These are phyloP conservation scores for Tubosaeta brunneosetosa DNA, from an alignment of 768 basidiomycete species.

Conservation along the genomic window DNA sequence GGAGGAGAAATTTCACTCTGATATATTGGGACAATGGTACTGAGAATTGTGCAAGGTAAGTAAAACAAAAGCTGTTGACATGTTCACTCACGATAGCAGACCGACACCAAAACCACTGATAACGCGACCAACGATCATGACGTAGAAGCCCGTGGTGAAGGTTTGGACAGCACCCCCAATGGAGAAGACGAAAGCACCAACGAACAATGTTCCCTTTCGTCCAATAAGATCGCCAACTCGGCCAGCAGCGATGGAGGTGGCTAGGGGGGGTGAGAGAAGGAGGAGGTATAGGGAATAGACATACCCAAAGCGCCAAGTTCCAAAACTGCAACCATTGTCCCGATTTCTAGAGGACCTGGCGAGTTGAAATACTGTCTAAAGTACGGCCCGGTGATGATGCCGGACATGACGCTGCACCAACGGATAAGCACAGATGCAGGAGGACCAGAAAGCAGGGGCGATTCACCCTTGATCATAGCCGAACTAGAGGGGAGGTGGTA, in stretches of 20 bases:
- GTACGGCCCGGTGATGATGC: conserved; percentile 84
- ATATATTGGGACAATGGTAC: conserved; percentile 93
- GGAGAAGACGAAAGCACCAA: conserved; percentile 80
- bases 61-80: not conserved
- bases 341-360: conserved; percentile 68
- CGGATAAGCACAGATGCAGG: conserved; percentile 2
- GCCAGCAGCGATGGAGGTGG: conserved; percentile 86
- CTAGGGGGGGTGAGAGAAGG: conserved; percentile 34
- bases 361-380: conserved; percentile 79
- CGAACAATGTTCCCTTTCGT: conserved; percentile 76
- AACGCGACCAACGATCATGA: conserved; percentile 81
- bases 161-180: conserved; percentile 85
- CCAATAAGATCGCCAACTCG: conserved; percentile 85
- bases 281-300: conserved; percentile 20
- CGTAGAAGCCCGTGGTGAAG: conserved; percentile 68
- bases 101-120: conserved; percentile 89
- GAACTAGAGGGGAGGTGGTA: conserved; percentile 42
- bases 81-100: conserved; percentile 64
- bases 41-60: conserved; percentile 27
- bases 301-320: conserved; percentile 88
- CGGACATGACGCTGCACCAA: conserved; percentile 70
- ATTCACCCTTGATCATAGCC: conserved; percentile 82
- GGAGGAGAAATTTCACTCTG: conserved; percentile 96
- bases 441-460: conserved; percentile 4
- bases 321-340: conserved; percentile 95